Conservation (phyloP, 768 basidiomycete species). For the Chalciporus sphaerocephalus region DNA sequence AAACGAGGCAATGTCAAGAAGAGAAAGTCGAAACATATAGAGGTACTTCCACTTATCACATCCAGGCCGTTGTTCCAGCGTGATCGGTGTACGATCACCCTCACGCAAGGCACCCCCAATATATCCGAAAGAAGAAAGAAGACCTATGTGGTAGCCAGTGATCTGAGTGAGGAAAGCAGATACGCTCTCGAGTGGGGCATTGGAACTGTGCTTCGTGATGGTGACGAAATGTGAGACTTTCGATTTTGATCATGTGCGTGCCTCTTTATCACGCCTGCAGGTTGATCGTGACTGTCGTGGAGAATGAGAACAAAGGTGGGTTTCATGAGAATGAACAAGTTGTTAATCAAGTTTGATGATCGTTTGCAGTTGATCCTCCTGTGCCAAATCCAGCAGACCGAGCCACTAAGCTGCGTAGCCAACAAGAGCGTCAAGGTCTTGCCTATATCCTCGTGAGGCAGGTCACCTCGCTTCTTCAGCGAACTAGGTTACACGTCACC, state of each 20-base stretch:
- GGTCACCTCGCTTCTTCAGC: constrained; percentile 83
- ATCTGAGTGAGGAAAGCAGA: constrained; percentile 88
- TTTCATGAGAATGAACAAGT: background rate
- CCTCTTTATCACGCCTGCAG: constrained; percentile 27
- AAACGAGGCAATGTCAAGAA: constrained; percentile 41
- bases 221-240: constrained; percentile 71
- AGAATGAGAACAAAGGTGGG: constrained; percentile 87
- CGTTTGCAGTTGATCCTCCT: constrained; percentile 54
- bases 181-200: constrained; percentile 99
- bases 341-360: constrained; percentile 3
- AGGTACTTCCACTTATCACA: constrained; percentile 60
- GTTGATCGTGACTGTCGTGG: constrained; percentile 84
- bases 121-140: constrained; percentile 54
- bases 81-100: constrained; percentile 85
- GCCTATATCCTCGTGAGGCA: constrained; percentile 88
- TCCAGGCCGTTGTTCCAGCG: constrained; percentile 82
- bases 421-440: constrained; percentile 93
- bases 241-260: background rate
- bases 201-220: constrained; percentile 90
- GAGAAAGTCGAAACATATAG: constrained; percentile 60
- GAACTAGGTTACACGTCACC: constrained; percentile 82
- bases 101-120: constrained; percentile 82
- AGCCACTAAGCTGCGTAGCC: constrained; percentile 73
- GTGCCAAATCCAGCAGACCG: constrained; percentile 73
- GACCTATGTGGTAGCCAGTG: constrained; percentile 86